Conservation (phyloP, 1,284 basidiomycete species). For the Peniophora sp. region DNA sequence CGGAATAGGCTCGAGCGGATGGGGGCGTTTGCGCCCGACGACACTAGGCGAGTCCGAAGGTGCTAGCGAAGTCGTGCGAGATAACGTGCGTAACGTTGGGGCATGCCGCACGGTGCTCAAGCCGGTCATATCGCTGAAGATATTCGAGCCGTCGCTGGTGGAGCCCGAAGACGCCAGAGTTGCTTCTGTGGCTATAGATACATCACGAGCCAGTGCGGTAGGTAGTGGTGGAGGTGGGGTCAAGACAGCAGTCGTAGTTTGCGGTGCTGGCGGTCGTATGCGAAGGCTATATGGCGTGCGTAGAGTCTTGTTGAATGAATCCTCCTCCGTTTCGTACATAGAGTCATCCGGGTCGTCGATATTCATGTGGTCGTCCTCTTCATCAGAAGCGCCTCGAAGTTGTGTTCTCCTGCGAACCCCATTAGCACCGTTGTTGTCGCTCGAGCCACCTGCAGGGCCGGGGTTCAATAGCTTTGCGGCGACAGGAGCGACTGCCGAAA, state of each 20-base stretch:
- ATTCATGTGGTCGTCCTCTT: constrained; percentile 25
- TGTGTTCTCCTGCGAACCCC: constrained; percentile 19
- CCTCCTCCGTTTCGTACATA: constrained; percentile 38
- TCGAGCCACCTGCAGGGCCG: constrained; percentile 50
- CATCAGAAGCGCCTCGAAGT: constrained; percentile 6
- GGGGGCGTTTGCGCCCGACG: constrained; percentile 19
- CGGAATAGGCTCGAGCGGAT: constrained; percentile 10
- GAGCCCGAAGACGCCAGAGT: constrained; percentile 19
- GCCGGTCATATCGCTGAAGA: constrained; percentile 32
- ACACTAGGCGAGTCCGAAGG: constrained; percentile 14
- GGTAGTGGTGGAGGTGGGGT: constrained; percentile 6
- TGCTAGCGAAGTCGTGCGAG: constrained; percentile 24
- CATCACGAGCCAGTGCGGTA: constrained; percentile 8
- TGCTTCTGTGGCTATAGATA: constrained; percentile 20
- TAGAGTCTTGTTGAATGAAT: constrained; percentile 58
- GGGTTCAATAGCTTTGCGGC: constrained; percentile 48
- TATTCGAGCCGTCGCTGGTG: constrained; percentile 23
- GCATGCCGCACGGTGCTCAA: constrained; percentile 37
- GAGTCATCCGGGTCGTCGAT: constrained; percentile 22
- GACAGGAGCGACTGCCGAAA: constrained; percentile 56
- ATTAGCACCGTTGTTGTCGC: constrained; percentile 31
- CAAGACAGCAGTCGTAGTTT: background rate
- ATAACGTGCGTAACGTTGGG: constrained; percentile 35
- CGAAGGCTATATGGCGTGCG: constrained; percentile 43
- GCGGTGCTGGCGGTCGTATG: background rate